Evolutionary conservation across 169 alveolate species (phyloP).

Genomic region (Plasmodium sp.): DNA sequence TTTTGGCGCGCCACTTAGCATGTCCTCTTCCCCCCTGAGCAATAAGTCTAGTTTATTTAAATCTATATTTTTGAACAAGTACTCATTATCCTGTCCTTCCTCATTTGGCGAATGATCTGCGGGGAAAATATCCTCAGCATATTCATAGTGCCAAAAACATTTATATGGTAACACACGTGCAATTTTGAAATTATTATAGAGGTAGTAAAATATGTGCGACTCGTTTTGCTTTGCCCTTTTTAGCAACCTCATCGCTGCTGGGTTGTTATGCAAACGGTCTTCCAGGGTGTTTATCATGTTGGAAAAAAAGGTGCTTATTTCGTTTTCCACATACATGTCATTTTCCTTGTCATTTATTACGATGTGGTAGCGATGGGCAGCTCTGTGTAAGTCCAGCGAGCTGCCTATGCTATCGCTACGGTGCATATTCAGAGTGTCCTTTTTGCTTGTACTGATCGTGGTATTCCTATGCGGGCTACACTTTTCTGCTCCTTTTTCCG

Average conservation of each 20-base stretch:
- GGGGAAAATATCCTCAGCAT: constrained; percentile 1
- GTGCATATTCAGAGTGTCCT: neutral
- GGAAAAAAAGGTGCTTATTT: constrained; percentile 12
- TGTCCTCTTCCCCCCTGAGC: constrained; percentile 39
- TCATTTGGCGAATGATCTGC: constrained; percentile 1
- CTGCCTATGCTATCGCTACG: neutral
- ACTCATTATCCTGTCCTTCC: constrained; percentile 41
- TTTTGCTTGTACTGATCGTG: neutral
- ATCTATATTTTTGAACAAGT: constrained; percentile 42
- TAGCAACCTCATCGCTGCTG: neutral
- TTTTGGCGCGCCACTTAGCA: neutral
- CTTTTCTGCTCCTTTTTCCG: neutral
- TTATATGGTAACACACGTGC: constrained; percentile 53
- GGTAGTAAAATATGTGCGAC: constrained; percentile 41
- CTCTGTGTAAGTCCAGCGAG: constrained; percentile 15
- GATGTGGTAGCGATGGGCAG: constrained; percentile 6
- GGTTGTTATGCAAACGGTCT: constrained; percentile 10
- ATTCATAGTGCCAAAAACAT: constrained; percentile 60
- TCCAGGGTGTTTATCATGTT: constrained; percentile 26
- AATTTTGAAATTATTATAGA: constrained; percentile 34
- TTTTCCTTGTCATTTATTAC: constrained; percentile 70
- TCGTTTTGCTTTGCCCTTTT: constrained; percentile 37
- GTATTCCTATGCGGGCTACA: neutral
- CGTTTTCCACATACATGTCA: constrained; percentile 53
- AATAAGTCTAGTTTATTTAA: constrained; percentile 11